These are phyloP conservation scores for Obelidium mucronatum DNA, from an alignment of 192 early-diverging fungal species.

Conservation along the genomic window DNA sequence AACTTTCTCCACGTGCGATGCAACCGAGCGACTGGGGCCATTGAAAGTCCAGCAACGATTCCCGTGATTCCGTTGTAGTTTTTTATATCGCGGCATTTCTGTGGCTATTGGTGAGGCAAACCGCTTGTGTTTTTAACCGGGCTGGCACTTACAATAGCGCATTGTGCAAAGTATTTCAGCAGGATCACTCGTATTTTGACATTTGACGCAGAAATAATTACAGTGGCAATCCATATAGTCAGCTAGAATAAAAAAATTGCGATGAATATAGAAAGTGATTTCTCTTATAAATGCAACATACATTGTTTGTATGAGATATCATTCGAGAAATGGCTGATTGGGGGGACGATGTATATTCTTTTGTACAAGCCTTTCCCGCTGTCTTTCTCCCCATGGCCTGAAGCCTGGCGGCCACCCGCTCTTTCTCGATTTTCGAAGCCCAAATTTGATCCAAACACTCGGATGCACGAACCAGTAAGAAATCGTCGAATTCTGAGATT, in stretches of 20 bases:
- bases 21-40: slow-evolving; percentile 59
- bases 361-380: not conserved
- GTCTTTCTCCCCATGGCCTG: not conserved
- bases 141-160: slow-evolving; percentile 50
- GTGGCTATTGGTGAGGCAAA: not conserved
- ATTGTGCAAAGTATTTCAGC: slow-evolving; percentile 54
- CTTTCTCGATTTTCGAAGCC: slow-evolving; percentile 53
- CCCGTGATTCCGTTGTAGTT: slow-evolving; percentile 66
- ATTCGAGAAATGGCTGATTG: slow-evolving; percentile 48
- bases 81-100: slow-evolving; percentile 63
- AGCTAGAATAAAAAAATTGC: slow-evolving; percentile 40
- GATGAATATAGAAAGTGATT: not conserved
- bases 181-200: slow-evolving; percentile 47
- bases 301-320: slow-evolving; percentile 63
- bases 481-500: slow-evolving; percentile 56
- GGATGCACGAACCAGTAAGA: slow-evolving; percentile 47
- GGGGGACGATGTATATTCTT: slow-evolving; percentile 10
- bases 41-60: slow-evolving; percentile 61
- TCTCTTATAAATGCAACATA: slow-evolving; percentile 37
- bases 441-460: slow-evolving; percentile 69
- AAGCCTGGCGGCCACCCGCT: slow-evolving; percentile 27
- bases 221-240: slow-evolving; percentile 54
- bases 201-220: slow-evolving; percentile 46
- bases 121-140: too few species aligned
- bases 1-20: slow-evolving; percentile 63